Evolutionary conservation across 2,329 filamentous ascomycete species (phyloP).

Genomic region (Fusarium sacchari): DNA sequence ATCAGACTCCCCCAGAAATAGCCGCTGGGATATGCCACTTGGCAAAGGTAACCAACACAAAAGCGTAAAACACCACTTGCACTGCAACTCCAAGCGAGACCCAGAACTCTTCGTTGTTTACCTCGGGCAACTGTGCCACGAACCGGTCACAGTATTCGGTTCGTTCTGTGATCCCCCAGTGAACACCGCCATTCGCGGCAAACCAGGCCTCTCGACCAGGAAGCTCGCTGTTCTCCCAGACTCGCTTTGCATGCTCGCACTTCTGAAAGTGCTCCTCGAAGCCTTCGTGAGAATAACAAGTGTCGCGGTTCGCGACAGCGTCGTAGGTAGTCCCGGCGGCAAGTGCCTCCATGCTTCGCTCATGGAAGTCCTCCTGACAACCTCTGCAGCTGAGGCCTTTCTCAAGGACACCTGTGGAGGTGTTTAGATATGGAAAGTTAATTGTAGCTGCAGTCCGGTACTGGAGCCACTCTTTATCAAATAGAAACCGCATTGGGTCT

Average conservation of each 20-base stretch:
- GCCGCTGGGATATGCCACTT: not conserved
- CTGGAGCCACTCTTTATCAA: rapidly evolving
- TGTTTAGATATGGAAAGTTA: not conserved
- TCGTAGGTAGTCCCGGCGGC: too few relatives aligned
- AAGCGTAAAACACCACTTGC: rapidly evolving
- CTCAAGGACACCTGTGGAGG: rapidly evolving
- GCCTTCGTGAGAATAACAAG: not conserved
- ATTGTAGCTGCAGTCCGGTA: not conserved
- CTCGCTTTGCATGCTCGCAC: not conserved
- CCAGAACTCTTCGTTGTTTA: not conserved
- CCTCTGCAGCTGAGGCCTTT: not conserved
- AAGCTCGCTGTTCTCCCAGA: not conserved
- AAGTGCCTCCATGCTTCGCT: not conserved
- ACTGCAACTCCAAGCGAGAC: rapidly evolving
- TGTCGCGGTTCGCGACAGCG: not conserved
- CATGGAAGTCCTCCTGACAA: rapidly evolving
- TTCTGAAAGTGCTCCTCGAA: not conserved
- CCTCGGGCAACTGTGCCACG: rapidly evolving
- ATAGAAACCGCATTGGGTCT: rapidly evolving
- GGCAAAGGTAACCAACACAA: rapidly evolving
- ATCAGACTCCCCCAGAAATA: not conserved
- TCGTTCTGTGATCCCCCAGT: rapidly evolving
- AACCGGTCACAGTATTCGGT: rapidly evolving
- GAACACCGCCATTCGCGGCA: not conserved
- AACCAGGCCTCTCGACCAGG: not conserved